Base-by-base conservation (phyloP, 1,284 basidiomycete species). In the Apiotrichum sp. region DNA sequence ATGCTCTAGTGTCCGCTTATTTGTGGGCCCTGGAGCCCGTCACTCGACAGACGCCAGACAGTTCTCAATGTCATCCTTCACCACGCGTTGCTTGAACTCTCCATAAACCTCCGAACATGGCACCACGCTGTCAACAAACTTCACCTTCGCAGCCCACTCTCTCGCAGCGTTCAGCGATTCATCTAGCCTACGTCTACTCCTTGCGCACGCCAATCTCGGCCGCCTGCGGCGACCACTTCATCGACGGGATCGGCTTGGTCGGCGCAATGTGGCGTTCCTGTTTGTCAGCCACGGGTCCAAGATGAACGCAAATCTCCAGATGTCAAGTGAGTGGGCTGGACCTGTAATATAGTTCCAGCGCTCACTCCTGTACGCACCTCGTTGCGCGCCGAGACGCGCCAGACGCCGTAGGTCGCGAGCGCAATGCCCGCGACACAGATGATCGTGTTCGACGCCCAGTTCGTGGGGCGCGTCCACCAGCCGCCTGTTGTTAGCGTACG, bases 381-480 rank as follows among this genome's bases (percentile, higher is more conserved):
- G 59, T 77, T 74, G 35, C 74, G 68, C 5, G 80, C 80, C 52
- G 77, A 78, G 58, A 78, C 68, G 22, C 67, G 72, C 78, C 80
- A 82, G 33, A 80, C 70, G 22, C 76, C 77, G 55, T 76, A 80
- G 4, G 75, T 77, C 4, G 75, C 70, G 40, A 79, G 50, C 3
- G 66, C 76, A 61, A 81, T 78, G 14, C 78, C 79, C 40, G 72
- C 70, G 41, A 72, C 65, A 50, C 73, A 73, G 57, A 81, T 65
- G 3, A 71, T 74, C 6, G 81, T 82, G 71, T 80, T 81, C 44
- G 74, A 59, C 42, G 68, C 72, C 81, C 81, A 82, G 72, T 81
- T 82, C 11, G 69, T 63, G 31, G 81, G 81, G 33, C 80, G 73
- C 47, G 79, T 77, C 81, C 81, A 82, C 80, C 80, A 82, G 50